Evolutionary conservation across 176 grass and related monocot genomes (phyloP).

Genomic region (Aegilops bicornis): DNA sequence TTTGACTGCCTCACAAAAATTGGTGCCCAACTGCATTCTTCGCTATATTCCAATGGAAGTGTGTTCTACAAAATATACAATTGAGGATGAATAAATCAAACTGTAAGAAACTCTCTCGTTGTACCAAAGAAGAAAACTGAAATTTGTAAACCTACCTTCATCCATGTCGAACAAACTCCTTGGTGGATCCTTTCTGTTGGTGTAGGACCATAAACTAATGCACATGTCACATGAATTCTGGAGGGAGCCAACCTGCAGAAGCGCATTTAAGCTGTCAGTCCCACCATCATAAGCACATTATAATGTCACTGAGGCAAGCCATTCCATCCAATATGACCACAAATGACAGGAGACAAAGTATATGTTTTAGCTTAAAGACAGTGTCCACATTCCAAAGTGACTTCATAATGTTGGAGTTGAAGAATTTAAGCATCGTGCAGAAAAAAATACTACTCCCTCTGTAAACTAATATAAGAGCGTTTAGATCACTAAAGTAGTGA

Average conservation of each 20-base stretch:
- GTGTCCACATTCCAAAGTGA: neutral
- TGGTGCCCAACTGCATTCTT: conserved; percentile 95
- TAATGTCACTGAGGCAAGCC: neutral
- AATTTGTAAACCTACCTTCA: conserved; percentile 58
- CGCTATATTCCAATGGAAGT: conserved; percentile 70
- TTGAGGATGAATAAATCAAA: conserved; percentile 28
- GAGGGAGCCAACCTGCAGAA: conserved; percentile 57
- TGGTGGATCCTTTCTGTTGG: conserved; percentile 88
- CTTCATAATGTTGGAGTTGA: neutral
- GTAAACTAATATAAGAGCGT: too few relatives aligned
- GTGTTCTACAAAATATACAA: conserved; percentile 55
- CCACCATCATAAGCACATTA: neutral
- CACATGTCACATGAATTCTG: conserved; percentile 90
- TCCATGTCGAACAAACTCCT: conserved; percentile 95
- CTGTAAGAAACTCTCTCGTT: neutral
- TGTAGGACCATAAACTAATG: conserved; percentile 79
- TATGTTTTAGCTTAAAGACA: neutral
- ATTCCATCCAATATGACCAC: neutral
- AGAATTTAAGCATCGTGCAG: neutral
- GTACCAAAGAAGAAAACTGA: neutral
- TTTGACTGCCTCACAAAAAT: conserved; percentile 92
- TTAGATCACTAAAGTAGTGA: too few relatives aligned
- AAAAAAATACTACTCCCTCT: too few relatives aligned
- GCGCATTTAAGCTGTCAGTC: neutral
- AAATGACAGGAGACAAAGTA: neutral